Evolutionary conservation across 345 rosid genomes (phyloP), one percentile per base, ranked within the genome.

Genomic region (Eucalyptus fibrosa): DNA sequence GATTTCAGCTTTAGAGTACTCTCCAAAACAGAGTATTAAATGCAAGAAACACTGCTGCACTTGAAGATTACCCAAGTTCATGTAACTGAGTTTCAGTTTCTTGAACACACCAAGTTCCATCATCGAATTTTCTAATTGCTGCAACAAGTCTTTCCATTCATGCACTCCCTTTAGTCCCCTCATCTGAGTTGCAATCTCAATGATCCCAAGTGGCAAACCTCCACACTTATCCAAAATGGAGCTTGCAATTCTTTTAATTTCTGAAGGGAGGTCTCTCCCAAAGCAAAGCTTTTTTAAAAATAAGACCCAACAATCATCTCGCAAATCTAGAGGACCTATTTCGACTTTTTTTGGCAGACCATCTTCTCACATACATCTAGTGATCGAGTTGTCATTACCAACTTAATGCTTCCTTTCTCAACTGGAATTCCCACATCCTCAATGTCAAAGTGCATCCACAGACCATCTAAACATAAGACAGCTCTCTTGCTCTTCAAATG

Each of bases 301-400:
- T 18, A 88, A 44, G 44, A 0, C 2, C 55, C 16, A 12, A 16
- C 0, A 0, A 7, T 44, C 82, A 30, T 15, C 0, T 26, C 0
- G 32, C 12, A 0, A 0, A 2, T 0, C 0, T 18, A 60, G 50
- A 12, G 50, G 50, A 0, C 0, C 0, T 49, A 13, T 49, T 13
- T 49, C 0, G 50, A 49, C 0, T 1, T 13, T 0, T 49, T 0
- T 13, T 13, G 50, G 16, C 50, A 49, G 0, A 49, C 0, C 50
- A 49, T 49, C 1, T 49, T 13, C 0, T 4, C 0, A 49, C 50
- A 49, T 0, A 13, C 50, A 49, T 13, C 50, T 49, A 49, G 16
- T 1, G 16, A 49, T 0, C 50, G 6, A 5, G 16, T 49, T 0
- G 50, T 49, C 50, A 49, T 0, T 13, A 49, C 50, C 50, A 49